phyloP scores from a whole-genome alignment of 108 stramenopile species.

The Discostella pseudostelligera region DNA sequence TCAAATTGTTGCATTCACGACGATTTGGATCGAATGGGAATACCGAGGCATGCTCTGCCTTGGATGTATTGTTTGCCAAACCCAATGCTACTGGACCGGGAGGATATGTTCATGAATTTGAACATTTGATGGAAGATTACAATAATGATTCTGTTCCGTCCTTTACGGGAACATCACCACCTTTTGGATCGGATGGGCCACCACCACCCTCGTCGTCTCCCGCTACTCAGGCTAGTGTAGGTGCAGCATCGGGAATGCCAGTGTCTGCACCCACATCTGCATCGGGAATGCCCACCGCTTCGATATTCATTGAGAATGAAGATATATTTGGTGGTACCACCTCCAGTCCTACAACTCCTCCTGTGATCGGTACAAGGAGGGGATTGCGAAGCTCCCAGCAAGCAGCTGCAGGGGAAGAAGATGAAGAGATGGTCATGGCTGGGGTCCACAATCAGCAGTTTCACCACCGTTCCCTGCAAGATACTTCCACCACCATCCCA shows the following conservation, averaged over 20 bases:
- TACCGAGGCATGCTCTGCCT: constrained; percentile 38
- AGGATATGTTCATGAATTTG: constrained; percentile 29
- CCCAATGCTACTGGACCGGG: constrained; percentile 8
- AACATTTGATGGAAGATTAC: constrained; percentile 10
- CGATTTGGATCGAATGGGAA: constrained; percentile 24
- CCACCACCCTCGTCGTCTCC: not conserved
- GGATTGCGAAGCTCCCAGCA: no score
- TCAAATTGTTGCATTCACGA: constrained; percentile 34
- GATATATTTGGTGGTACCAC: no score
- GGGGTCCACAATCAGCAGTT: no score
- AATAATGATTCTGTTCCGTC: not conserved
- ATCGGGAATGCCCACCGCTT: constrained; percentile 1
- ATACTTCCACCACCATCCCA: not conserved
- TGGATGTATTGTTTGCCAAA: constrained; percentile 25
- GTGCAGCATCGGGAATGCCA: no score
- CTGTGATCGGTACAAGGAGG: no score
- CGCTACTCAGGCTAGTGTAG: not conserved
- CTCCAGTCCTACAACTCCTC: no score
- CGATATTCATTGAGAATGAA: not conserved
- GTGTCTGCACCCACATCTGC: not conserved
- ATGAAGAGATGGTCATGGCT: no score
- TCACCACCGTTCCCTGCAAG: not conserved
- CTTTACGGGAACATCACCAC: not conserved
- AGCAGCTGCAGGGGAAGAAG: no score
- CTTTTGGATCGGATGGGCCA: no score